Evolutionary conservation across 495 filamentous ascomycete genomes (phyloP).

Genomic region (Trichoderma erinaceum): DNA sequence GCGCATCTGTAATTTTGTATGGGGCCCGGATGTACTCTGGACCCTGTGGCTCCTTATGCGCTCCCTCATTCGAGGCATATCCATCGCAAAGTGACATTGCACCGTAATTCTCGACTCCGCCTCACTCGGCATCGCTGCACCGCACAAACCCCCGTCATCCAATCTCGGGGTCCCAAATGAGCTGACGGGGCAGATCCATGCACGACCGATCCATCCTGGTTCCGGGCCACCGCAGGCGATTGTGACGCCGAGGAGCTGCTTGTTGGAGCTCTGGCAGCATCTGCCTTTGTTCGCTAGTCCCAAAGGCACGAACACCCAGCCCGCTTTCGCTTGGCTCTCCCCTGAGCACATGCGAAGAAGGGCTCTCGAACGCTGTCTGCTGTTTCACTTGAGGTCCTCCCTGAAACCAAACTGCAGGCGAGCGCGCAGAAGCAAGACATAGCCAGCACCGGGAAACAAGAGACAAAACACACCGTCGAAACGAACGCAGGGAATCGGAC

Average conservation of each 20-base stretch:
- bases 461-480: neutral
- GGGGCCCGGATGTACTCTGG: too few relatives aligned
- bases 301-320: neutral
- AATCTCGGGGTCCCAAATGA: constrained; percentile 13
- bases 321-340: constrained; percentile 12
- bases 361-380: neutral
- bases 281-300: constrained; percentile 9
- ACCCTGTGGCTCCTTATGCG: too few relatives aligned
- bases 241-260: neutral
- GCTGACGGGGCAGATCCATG: constrained; percentile 13
- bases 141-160: neutral
- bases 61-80: too few relatives aligned
- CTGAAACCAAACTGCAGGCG: constrained; percentile 1
- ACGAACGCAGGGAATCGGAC: neutral
- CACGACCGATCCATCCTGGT: constrained; percentile 7
- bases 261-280: neutral
- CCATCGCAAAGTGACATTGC: too few relatives aligned
- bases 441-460: neutral
- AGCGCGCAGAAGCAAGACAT: neutral
- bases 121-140: neutral
- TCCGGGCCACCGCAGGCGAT: constrained; percentile 5
- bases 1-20: too few relatives aligned
- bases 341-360: constrained; percentile 2
- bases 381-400: constrained; percentile 9
- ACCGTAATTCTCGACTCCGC: neutral